Percentiles rank a stretch among this genome's conserved stretches.
These are phyloP conservation scores for Candida patagonica DNA, from an alignment of 805 yeast genomes.

Conservation along the genomic window DNA sequence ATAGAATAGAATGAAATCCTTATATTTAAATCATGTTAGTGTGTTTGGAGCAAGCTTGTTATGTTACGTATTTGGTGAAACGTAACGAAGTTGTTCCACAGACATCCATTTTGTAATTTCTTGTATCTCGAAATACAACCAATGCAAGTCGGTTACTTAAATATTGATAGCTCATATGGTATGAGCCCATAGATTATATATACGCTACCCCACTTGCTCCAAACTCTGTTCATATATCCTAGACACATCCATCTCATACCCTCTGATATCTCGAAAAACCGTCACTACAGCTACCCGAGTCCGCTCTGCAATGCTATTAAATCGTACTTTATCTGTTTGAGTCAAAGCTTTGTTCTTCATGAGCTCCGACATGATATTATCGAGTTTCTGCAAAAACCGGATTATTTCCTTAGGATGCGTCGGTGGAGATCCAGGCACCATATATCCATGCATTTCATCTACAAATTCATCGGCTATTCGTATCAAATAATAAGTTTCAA, in stretches of 20 bases:
- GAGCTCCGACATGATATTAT: constrained; percentile 32
- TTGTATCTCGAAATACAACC: no score
- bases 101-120: no score
- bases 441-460: constrained; percentile 45
- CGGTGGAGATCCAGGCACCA: background rate
- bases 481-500: constrained; percentile 43
- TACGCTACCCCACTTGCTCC: no score
- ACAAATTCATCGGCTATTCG: constrained; percentile 57
- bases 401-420: constrained; percentile 29
- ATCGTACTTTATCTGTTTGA: constrained; percentile 43
- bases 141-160: no score
- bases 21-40: no score
- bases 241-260: constrained; percentile 37
- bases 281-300: constrained; percentile 36
- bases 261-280: constrained; percentile 29
- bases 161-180: no score
- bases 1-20: no score
- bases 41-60: no score
- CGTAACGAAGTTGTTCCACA: no score
- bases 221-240: constrained; percentile 36
- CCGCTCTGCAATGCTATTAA: constrained; percentile 44
- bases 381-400: constrained; percentile 32
- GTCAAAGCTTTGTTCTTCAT: constrained; percentile 31
- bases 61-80: no score
- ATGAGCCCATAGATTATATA: no score